These are phyloP conservation scores for Rosa rugosa DNA, from an alignment of 306 rosid genomes.

Conservation along the genomic window DNA sequence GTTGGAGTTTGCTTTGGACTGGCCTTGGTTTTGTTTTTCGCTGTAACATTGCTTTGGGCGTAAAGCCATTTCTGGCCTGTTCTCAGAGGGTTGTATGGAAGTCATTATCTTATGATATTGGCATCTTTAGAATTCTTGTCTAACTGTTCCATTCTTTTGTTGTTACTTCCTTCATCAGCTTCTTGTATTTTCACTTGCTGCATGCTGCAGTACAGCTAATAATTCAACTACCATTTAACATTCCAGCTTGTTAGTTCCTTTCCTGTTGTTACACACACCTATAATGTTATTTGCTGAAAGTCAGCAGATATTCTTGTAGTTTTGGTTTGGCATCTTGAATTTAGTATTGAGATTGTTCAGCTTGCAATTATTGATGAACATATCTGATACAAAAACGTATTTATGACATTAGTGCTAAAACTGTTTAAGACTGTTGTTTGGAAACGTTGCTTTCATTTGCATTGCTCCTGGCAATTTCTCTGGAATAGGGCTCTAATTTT, in stretches of 20 bases:
- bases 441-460: background rate
- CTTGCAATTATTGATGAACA: background rate
- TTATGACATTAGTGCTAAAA: background rate
- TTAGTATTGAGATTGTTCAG: background rate
- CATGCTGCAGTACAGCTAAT: background rate
- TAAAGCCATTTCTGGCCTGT: constrained; percentile 30
- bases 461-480: background rate
- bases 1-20: constrained; percentile 70
- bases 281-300: background rate
- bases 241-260: background rate
- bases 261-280: background rate
- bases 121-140: background rate
- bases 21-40: constrained; percentile 62
- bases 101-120: background rate
- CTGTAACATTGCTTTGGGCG: constrained; percentile 72
- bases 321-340: background rate
- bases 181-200: background rate
- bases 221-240: background rate
- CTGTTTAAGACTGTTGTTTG: background rate
- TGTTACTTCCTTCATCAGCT: background rate
- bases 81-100: background rate
- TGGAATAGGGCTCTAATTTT: background rate
- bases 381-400: background rate
- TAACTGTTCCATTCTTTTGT: background rate
- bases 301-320: background rate